Conservation (phyloP, 768 basidiomycete genomes). For the Pleurotus giganteus region DNA sequence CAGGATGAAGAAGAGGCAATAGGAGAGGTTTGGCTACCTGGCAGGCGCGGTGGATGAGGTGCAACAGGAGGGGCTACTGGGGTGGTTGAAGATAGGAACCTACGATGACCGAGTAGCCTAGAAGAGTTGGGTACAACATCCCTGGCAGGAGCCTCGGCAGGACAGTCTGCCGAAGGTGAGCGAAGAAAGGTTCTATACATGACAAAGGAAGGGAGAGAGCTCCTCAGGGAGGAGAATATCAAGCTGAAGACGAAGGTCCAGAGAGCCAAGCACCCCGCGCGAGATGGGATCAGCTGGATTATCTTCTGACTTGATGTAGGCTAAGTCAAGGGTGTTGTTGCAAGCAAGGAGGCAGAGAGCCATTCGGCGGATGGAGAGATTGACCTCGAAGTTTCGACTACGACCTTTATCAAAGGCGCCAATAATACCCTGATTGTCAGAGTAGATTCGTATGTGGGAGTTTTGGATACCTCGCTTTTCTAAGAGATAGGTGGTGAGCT, state of each 20-base stretch:
- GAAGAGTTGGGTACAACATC: too few species aligned
- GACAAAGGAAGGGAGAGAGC: slow-evolving; percentile 1
- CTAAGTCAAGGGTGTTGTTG: slow-evolving; percentile 18
- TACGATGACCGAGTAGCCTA: too few species aligned
- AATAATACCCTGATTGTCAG: slow-evolving; percentile 25
- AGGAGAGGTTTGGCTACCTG: background rate
- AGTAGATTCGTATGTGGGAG: slow-evolving; percentile 14
- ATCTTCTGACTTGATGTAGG: slow-evolving; percentile 22
- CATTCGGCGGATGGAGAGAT: slow-evolving; percentile 18
- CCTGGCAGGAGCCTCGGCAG: background rate
- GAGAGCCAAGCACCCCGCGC: slow-evolving; percentile 15
- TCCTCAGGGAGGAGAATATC: slow-evolving; percentile 15
- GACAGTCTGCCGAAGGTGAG: background rate
- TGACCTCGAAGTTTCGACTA: slow-evolving; percentile 17
- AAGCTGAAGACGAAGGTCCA: background rate
- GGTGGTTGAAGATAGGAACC: too few species aligned
- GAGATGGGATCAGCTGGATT: slow-evolving; percentile 33
- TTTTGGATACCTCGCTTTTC: slow-evolving; percentile 6
- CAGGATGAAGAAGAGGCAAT: too few species aligned
- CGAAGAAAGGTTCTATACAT: background rate
- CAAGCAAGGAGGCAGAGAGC: slow-evolving; percentile 12
- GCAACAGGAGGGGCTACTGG: too few species aligned
- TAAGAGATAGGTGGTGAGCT: background rate
- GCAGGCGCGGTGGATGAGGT: background rate
- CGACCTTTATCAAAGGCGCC: slow-evolving; percentile 19